Conservation (phyloP, 2,329 filamentous ascomycete species). For the Fusarium equiseti region DNA sequence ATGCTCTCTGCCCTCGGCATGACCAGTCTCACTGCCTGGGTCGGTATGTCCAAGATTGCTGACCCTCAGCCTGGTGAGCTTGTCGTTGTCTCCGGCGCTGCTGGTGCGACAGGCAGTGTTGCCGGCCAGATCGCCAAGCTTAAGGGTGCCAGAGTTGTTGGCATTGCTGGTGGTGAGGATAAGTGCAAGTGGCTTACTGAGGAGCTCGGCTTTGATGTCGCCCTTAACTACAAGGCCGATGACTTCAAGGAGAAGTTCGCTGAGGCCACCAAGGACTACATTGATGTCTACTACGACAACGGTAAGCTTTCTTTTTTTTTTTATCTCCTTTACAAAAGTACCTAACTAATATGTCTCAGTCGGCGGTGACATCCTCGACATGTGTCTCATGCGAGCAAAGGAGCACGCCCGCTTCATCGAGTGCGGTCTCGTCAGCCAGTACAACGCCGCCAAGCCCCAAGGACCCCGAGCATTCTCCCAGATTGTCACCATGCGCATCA, state of each 20-base stretch:
- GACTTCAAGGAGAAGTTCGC: slow-evolving; percentile 72
- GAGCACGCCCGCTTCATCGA: slow-evolving; percentile 75
- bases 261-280: slow-evolving; percentile 68
- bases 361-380: slow-evolving; percentile 77
- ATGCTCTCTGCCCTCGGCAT: slow-evolving; percentile 72
- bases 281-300: slow-evolving; percentile 81
- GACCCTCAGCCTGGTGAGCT: slow-evolving; percentile 76
- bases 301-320: slow-evolving; percentile 38
- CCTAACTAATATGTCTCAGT: slow-evolving; percentile 53
- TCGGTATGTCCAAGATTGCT: slow-evolving; percentile 77
- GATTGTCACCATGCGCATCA: slow-evolving; percentile 68
- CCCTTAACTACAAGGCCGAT: slow-evolving; percentile 76
- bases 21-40: slow-evolving; percentile 81
- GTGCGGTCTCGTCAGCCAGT: slow-evolving; percentile 78
- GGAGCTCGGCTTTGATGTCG: slow-evolving; percentile 75
- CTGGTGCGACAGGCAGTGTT: slow-evolving; percentile 81
- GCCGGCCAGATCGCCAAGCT: slow-evolving; percentile 84
- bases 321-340: not conserved
- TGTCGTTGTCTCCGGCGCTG: slow-evolving; percentile 82
- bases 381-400: slow-evolving; percentile 73
- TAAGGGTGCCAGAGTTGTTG: slow-evolving; percentile 71
- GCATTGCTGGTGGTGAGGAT: slow-evolving; percentile 73
- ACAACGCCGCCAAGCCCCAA: slow-evolving; percentile 68
- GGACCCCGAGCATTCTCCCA: slow-evolving; percentile 69
- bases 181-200: slow-evolving; percentile 75